Conservation (phyloP, 208 protist genomes). For the Leishmania guyanensis region DNA sequence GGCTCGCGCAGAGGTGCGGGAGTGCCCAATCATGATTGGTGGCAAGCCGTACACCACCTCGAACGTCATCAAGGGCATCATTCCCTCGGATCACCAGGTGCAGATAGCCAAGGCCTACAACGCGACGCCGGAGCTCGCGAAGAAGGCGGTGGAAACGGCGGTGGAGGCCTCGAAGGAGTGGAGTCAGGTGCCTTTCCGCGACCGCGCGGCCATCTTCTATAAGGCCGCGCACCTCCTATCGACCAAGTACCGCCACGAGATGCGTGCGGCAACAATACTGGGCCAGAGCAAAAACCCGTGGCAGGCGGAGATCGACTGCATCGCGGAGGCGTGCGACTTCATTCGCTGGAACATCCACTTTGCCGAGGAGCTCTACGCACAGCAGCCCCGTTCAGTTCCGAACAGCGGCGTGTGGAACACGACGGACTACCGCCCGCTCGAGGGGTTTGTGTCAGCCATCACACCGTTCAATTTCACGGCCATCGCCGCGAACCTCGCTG, state of each 20-base stretch:
- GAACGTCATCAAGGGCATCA: slow-evolving; percentile 61
- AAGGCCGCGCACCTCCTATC: slow-evolving; percentile 91
- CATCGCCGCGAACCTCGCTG: slow-evolving; percentile 96
- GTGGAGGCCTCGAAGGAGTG: slow-evolving; percentile 80
- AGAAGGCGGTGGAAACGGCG: slow-evolving; percentile 88
- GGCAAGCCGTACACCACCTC: slow-evolving; percentile 87
- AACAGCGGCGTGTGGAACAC: slow-evolving; percentile 93
- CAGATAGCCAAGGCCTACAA: slow-evolving; percentile 83
- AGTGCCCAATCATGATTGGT: slow-evolving; percentile 93
- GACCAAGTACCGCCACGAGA: slow-evolving; percentile 84
- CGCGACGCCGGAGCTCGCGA: slow-evolving; percentile 82
- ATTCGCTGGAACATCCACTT: slow-evolving; percentile 96
- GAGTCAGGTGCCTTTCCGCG: slow-evolving; percentile 84
- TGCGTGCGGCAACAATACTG: slow-evolving; percentile 95
- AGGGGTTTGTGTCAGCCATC: slow-evolving; percentile 96
- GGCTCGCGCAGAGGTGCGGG: slow-evolving; percentile 46
- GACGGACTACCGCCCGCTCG: slow-evolving; percentile 95
- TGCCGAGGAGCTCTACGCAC: slow-evolving; percentile 90
- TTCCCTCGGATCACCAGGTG: slow-evolving; percentile 82
- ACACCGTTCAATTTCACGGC: slow-evolving; percentile 99
- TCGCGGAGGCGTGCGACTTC: slow-evolving; percentile 96
- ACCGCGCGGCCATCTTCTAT: slow-evolving; percentile 94
- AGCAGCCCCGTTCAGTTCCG: slow-evolving; percentile 84
- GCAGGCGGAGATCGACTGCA: slow-evolving; percentile 98
- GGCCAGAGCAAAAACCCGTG: slow-evolving; percentile 97